Evolutionary conservation across 1,284 basidiomycete genomes (phyloP).

Genomic region (Rhodotorula sp.): DNA sequence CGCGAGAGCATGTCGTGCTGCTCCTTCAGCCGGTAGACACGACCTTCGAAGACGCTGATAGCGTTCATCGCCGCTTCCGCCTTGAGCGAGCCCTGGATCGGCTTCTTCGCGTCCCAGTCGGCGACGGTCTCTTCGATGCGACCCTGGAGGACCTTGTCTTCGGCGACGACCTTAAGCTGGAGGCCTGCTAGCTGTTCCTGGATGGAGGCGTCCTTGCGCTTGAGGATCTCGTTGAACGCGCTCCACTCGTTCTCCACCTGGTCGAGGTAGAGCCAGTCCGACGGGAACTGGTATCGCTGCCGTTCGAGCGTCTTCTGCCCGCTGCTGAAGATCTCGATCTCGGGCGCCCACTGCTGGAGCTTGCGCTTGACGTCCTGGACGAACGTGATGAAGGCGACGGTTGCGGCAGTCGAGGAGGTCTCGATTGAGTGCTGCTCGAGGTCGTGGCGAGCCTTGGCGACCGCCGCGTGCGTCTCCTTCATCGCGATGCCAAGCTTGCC

Average conservation of each 20-base stretch:
- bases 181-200: constrained; percentile 96
- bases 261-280: constrained; percentile 98
- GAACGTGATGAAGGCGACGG: constrained; percentile 98
- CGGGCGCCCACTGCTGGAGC: constrained; percentile 93
- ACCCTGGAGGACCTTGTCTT: constrained; percentile 95
- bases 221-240: constrained; percentile 95
- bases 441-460: constrained; percentile 88
- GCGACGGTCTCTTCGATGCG: constrained; percentile 82
- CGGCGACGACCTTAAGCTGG: constrained; percentile 97
- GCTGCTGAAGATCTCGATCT: constrained; percentile 88
- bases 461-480: constrained; percentile 92
- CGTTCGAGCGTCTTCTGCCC: constrained; percentile 97
- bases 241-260: constrained; percentile 97
- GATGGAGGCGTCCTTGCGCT: constrained; percentile 96
- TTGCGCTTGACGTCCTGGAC: constrained; percentile 98
- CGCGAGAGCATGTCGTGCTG: constrained; percentile 90
- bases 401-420: constrained; percentile 76
- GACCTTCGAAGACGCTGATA: constrained; percentile 89
- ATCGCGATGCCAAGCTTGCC: constrained; percentile 86
- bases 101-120: constrained; percentile 95
- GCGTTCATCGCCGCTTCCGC: constrained; percentile 93
- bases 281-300: constrained; percentile 92
- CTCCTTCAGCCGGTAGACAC: constrained; percentile 82
- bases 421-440: constrained; percentile 84
- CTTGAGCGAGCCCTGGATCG: constrained; percentile 92